Conservation (phyloP, 2,329 filamentous ascomycete species). For the Daldinia eschscholtzii region DNA sequence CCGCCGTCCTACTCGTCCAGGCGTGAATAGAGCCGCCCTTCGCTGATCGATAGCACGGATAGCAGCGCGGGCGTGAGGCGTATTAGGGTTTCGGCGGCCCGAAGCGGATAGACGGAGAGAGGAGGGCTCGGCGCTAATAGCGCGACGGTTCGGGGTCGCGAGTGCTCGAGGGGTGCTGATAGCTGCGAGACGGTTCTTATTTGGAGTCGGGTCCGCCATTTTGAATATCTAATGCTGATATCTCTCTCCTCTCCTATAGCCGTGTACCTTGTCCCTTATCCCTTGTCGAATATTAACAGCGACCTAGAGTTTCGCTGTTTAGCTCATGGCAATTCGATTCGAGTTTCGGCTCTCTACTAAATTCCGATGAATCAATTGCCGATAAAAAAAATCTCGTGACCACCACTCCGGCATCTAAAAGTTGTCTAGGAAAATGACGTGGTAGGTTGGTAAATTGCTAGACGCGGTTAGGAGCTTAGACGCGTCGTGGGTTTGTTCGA, state of each 20-base stretch:
- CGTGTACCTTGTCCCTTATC: not conserved
- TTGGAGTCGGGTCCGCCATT: constrained; percentile 29
- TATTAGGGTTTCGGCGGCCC: constrained; percentile 60
- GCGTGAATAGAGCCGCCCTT: constrained; percentile 70
- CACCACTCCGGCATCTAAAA: not conserved
- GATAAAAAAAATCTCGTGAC: not conserved
- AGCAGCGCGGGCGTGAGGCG: constrained; percentile 73
- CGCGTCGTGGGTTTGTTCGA: constrained; percentile 24
- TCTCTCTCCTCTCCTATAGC: not conserved
- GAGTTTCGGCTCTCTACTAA: not conserved
- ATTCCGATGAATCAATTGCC: not conserved
- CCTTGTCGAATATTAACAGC: constrained; percentile 1
- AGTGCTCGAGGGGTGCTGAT: constrained; percentile 48
- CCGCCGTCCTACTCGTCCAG: constrained; percentile 66
- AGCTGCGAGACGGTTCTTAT: constrained; percentile 43
- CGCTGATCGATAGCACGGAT: constrained; percentile 69
- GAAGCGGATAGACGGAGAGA: constrained; percentile 61
- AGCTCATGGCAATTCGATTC: constrained; percentile 15
- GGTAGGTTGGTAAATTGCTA: constrained; percentile 13
- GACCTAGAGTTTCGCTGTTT: not conserved
- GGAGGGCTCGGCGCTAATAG: constrained; percentile 55
- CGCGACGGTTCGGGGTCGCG: constrained; percentile 53
- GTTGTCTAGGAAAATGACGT: constrained; percentile 25
- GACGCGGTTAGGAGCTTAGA: constrained; percentile 33
- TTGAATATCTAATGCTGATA: constrained; percentile 8